Evolutionary conservation across 176 grass and related monocot genomes (phyloP).

Genomic region (Carex kokanica): DNA sequence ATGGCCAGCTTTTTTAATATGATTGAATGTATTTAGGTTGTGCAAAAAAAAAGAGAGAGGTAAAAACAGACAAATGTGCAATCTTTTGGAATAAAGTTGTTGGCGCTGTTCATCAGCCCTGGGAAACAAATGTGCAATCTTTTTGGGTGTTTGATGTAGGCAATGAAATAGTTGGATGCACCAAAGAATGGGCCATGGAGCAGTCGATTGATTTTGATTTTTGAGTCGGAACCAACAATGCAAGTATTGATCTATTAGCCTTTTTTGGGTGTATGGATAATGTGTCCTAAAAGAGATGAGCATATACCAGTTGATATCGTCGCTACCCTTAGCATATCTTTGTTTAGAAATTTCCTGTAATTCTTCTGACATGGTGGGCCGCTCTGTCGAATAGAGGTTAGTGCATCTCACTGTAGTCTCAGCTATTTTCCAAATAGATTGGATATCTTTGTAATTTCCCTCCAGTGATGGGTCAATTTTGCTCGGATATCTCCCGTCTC

Average conservation of each 20-base stretch:
- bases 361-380: constrained; percentile 62
- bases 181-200: neutral
- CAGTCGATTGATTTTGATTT: too few relatives aligned
- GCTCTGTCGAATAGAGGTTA: constrained; percentile 21
- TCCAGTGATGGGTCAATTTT: constrained; percentile 46
- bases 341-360: constrained; percentile 18
- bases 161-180: constrained; percentile 11
- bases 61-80: too few relatives aligned
- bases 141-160: neutral
- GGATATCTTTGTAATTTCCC: constrained; percentile 48
- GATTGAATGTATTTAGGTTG: neutral
- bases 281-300: too few relatives aligned
- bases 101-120: neutral
- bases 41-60: neutral
- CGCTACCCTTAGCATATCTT: too few relatives aligned
- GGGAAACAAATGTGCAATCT: neutral
- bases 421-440: constrained; percentile 80
- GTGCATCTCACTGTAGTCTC: constrained; percentile 71
- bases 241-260: too few relatives aligned
- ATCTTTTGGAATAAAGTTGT: neutral
- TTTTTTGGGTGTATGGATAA: too few relatives aligned
- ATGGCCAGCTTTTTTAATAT: neutral
- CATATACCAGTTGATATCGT: too few relatives aligned
- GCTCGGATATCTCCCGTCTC: constrained; percentile 68
- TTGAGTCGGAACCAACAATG: too few relatives aligned